These are phyloP conservation scores for Saturnispora bothae DNA, from an alignment of 805 yeast genomes.

Conservation along the genomic window DNA sequence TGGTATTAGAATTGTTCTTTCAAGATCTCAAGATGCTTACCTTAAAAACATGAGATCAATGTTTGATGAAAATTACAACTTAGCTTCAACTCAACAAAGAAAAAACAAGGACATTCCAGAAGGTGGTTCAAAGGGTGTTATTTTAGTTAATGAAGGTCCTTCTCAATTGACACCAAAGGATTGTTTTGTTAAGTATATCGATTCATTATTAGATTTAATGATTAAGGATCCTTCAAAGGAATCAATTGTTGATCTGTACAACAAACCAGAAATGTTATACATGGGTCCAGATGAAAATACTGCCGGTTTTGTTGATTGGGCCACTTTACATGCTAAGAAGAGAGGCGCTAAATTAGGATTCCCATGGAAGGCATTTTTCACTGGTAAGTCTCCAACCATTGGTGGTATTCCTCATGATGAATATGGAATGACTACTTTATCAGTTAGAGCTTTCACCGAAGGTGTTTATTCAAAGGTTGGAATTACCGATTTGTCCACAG, in stretches of 20 bases:
- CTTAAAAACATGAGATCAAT: conserved; percentile 74
- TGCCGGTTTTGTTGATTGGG: conserved; percentile 94
- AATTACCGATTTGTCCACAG: conserved; percentile 41
- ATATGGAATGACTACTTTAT: conserved; percentile 94
- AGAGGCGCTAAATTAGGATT: conserved; percentile 82
- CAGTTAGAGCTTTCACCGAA: conserved; percentile 86
- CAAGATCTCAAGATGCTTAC: conserved; percentile 78
- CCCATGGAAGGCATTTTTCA: conserved; percentile 90
- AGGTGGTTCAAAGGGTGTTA: conserved; percentile 98
- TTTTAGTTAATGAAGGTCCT: conserved; percentile 59
- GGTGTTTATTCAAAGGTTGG: conserved; percentile 73
- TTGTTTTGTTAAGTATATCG: conserved; percentile 88
- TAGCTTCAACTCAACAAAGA: conserved; percentile 92
- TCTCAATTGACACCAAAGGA: conserved; percentile 73
- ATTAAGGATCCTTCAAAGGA: conserved; percentile 68
- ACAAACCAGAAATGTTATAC: conserved; percentile 79
- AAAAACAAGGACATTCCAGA: conserved; percentile 98
- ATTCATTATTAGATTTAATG: conserved; percentile 76
- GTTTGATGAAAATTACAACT: conserved; percentile 92
- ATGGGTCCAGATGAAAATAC: conserved; percentile 99
- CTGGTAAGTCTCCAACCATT: conserved; percentile 83
- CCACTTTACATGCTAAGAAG: conserved; percentile 81
- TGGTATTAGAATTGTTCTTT: conserved; percentile 90
- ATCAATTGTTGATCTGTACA: conserved; percentile 72
- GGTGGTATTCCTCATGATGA: conserved; percentile 99